Conservation (phyloP, 257 asterid species). For the Solanum medicagineum region DNA sequence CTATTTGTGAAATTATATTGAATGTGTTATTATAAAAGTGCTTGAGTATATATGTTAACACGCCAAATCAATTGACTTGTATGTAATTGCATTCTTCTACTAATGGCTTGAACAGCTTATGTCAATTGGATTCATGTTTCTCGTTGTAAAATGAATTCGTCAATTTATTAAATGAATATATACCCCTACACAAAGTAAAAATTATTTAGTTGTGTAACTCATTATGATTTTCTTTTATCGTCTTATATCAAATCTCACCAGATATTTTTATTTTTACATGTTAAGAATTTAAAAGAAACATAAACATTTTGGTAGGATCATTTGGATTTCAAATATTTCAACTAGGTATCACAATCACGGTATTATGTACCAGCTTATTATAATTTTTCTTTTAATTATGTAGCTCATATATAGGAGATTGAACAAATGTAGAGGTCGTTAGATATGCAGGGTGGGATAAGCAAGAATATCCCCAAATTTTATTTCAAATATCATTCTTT, state of each 20-base stretch:
- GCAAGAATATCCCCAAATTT: too few species aligned
- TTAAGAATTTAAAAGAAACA: not conserved
- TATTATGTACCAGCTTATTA: not conserved
- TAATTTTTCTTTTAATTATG: not conserved
- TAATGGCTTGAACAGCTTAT: not conserved
- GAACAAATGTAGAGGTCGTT: too few species aligned
- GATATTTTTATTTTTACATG: not conserved
- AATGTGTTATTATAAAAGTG: too few species aligned
- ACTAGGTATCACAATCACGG: not conserved
- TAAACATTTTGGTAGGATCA: not conserved
- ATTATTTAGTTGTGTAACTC: not conserved
- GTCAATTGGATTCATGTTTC: not conserved
- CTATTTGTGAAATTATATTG: too few species aligned
- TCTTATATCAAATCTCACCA: not conserved
- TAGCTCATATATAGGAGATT: not conserved
- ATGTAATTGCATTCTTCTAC: not conserved
- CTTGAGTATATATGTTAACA: not conserved
- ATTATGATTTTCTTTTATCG: not conserved
- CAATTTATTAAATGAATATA: not conserved
- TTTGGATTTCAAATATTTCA: not conserved
- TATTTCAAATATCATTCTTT: not conserved
- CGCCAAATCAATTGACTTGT: not conserved
- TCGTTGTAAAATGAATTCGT: not conserved
- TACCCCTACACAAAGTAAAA: not conserved
- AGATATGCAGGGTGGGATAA: too few species aligned